Evolutionary conservation across 2,329 filamentous ascomycete species (phyloP), one percentile per base, ranked within the genome.

Genomic region (Elsinoe batatas): DNA sequence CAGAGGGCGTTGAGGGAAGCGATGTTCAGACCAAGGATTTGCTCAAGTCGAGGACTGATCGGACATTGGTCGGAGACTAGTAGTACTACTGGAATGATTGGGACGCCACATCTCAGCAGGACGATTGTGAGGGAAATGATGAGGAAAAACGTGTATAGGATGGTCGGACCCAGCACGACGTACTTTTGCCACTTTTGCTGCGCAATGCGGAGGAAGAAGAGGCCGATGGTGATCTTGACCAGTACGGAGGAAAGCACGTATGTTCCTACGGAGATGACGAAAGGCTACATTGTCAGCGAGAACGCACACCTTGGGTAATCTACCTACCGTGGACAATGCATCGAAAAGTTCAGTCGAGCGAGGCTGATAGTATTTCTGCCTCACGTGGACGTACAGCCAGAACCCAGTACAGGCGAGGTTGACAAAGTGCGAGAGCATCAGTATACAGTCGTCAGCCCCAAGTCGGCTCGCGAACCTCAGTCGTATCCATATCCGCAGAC

Each of bases 181-280:
- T 54, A 54, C 12, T 43, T 54, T 18, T 54, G 51, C 51, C 51
- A 54, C 18, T 30, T 30, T 12, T 12, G 42, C 11, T 54, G 36
- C 11, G 51, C 38, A 12, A 54, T 54, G 12, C 38, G 36, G n/a
- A 54, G 38, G 36, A 54, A 54, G 37, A 54, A 54, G 15, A 42
- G 20, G 20, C 51, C 51, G 18, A 54, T 54, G 12, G 51, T 22
- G 30, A 54, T 20, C 30, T 54, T 54, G 36, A 54, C 15, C 6
- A 44, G n/a, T 5, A 44, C 13, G 42, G 32, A 38, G 17, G 51
- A 15, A 3, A 43, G n/a, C 2, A 44, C 22, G 18, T 54, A 54
- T 35, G 26, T 6, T 42, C 18, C 38, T 17, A 54, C 17, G 5
- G 36, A 17, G 3, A 54, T 26, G 5, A 54, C 8, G 17, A 32